Conservation (phyloP, 1,139 yeast genomes). For the Blastobotrys petasosporus region DNA sequence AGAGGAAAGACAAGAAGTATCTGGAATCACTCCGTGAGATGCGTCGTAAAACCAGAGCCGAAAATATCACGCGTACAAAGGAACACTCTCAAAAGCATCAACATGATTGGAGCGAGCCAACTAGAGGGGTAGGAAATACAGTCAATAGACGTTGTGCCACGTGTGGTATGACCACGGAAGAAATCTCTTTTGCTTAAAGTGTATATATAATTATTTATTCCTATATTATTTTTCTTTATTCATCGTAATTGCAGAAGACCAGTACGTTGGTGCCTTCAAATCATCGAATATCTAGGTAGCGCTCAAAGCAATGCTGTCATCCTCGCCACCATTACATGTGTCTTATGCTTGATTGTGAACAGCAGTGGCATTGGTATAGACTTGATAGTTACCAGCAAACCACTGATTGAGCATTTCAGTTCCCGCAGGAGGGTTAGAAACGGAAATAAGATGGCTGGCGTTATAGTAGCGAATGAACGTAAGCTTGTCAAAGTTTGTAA, state of each 20-base stretch:
- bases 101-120: constrained; percentile 73
- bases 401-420: constrained; percentile 7
- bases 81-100: constrained; percentile 53
- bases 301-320: no score
- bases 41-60: constrained; percentile 89
- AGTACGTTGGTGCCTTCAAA: no score
- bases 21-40: constrained; percentile 70
- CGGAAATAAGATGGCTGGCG: constrained; percentile 52
- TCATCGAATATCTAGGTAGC: no score
- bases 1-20: constrained; percentile 73
- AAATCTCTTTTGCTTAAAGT: constrained; percentile 38
- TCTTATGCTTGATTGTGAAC: no score
- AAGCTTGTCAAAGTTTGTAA: constrained; percentile 54
- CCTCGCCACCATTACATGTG: no score
- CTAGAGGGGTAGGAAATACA: constrained; percentile 38
- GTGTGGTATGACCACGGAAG: constrained; percentile 86
- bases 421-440: constrained; percentile 5
- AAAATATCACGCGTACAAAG: constrained; percentile 70
- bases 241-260: no score
- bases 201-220: background rate
- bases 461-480: constrained; percentile 70
- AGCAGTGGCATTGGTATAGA: constrained; percentile 5
- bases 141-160: constrained; percentile 61
- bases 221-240: constrained; percentile 5
- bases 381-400: constrained; percentile 6